Conservation (phyloP, 2,329 filamentous ascomycete genomes). For the Paecilomyces sp. region DNA sequence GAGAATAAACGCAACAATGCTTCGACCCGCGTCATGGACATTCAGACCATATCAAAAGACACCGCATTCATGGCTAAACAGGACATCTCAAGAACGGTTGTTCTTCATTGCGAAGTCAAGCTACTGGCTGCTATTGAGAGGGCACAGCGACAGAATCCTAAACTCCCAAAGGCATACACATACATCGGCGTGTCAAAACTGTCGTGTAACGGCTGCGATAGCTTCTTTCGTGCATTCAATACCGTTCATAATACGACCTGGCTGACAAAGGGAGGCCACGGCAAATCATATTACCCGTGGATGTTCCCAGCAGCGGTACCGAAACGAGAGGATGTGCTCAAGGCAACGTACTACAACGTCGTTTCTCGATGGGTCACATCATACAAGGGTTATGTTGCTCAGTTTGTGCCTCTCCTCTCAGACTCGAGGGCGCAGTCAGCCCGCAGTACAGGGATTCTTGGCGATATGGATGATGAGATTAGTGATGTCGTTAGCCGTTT, state of each 20-base stretch:
- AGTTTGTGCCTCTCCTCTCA: neutral
- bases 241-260: neutral
- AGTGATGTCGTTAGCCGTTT: neutral
- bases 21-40: neutral
- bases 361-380: neutral
- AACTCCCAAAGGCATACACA: neutral
- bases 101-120: neutral
- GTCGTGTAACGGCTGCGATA: neutral
- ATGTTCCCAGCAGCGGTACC: neutral
- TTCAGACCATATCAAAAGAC: neutral
- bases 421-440: neutral
- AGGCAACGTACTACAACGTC: neutral
- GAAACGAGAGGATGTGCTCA: neutral
- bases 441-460: neutral
- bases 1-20: neutral
- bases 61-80: neutral
- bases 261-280: neutral
- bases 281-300: neutral
- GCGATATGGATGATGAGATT: neutral
- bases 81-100: neutral
- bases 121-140: neutral
- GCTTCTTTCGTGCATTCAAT: neutral
- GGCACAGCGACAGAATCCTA: neutral
- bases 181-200: neutral
- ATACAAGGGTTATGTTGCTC: neutral